Percentiles rank a stretch among this genome's conserved stretches.
Evolutionary conservation across 441 rosid species (phyloP).

Genomic region (Euphorbia corollata): DNA sequence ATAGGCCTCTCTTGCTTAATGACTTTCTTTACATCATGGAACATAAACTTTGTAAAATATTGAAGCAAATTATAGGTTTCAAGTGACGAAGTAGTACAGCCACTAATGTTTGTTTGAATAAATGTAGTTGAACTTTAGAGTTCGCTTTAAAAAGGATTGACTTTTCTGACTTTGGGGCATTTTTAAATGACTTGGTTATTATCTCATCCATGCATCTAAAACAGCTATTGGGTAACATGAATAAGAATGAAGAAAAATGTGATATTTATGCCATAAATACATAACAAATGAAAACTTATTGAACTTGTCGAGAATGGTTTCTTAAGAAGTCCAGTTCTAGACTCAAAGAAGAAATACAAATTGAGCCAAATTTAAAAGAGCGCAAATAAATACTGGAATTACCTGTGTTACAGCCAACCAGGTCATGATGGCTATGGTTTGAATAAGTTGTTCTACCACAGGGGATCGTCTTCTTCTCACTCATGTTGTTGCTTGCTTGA

Average conservation of each 20-base stretch:
- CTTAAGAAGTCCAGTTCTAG: too few relatives aligned
- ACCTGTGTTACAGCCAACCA: conserved; percentile 28
- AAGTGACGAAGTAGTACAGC: not conserved
- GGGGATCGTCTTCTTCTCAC: conserved; percentile 23
- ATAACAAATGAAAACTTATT: not conserved
- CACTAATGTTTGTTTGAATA: not conserved
- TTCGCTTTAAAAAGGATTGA: not conserved
- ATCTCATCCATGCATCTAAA: not conserved
- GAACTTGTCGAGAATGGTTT: not conserved
- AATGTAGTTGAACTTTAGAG: not conserved
- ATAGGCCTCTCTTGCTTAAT: not conserved
- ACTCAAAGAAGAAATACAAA: too few relatives aligned
- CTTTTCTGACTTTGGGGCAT: not conserved
- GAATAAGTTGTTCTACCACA: conserved; percentile 23
- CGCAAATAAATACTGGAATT: conserved; percentile 3
- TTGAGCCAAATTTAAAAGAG: not conserved
- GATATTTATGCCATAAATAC: not conserved
- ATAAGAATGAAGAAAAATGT: not conserved
- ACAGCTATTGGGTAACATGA: not conserved
- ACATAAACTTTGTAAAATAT: not conserved
- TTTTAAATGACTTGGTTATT: too few relatives aligned
- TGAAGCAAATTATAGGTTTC: not conserved
- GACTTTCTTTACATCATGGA: not conserved
- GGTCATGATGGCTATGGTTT: conserved; percentile 20
- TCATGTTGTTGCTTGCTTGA: conserved; percentile 14